Percentiles rank a stretch among this genome's conserved stretches.
Conservation (phyloP, 1,139 yeast genomes). For the Pneumocystis canis region DNA sequence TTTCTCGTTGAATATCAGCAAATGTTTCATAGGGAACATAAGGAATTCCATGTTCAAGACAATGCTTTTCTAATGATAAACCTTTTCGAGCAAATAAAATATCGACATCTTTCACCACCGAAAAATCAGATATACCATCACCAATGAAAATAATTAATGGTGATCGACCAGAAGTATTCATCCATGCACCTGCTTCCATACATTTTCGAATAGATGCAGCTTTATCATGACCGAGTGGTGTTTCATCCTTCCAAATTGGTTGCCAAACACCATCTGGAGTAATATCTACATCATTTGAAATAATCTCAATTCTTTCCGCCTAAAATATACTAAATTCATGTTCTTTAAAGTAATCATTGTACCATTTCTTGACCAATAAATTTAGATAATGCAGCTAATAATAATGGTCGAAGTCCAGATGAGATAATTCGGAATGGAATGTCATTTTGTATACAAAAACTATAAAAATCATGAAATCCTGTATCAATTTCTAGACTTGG, state of each 20-base stretch:
- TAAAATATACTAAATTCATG: background rate
- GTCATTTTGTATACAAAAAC: constrained; percentile 35
- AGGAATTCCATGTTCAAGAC: constrained; percentile 29
- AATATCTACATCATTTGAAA: constrained; percentile 42
- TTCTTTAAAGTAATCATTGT: too few species aligned
- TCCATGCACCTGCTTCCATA: constrained; percentile 16
- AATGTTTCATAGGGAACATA: constrained; percentile 31
- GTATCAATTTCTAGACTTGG: constrained; percentile 43
- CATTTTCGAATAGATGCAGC: constrained; percentile 43
- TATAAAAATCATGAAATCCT: constrained; percentile 43
- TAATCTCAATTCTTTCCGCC: constrained; percentile 36
- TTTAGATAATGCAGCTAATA: constrained; percentile 42
- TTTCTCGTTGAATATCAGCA: constrained; percentile 28
- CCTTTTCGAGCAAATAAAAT: constrained; percentile 32
- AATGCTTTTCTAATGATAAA: constrained; percentile 29
- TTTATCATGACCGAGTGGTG: constrained; percentile 54
- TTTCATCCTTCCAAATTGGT: constrained; percentile 45
- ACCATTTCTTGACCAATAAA: constrained; percentile 35
- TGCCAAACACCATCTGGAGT: constrained; percentile 38
- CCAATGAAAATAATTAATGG: constrained; percentile 31
- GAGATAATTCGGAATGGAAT: constrained; percentile 51
- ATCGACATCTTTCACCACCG: constrained; percentile 34
- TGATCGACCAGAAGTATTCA: constrained; percentile 10
- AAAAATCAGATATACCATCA: constrained; percentile 33
- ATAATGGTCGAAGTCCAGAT: constrained; percentile 54